Evolutionary conservation across 768 basidiomycete species (phyloP), one percentile per base, ranked within the genome.

Genomic region (Boletales sp.): DNA sequence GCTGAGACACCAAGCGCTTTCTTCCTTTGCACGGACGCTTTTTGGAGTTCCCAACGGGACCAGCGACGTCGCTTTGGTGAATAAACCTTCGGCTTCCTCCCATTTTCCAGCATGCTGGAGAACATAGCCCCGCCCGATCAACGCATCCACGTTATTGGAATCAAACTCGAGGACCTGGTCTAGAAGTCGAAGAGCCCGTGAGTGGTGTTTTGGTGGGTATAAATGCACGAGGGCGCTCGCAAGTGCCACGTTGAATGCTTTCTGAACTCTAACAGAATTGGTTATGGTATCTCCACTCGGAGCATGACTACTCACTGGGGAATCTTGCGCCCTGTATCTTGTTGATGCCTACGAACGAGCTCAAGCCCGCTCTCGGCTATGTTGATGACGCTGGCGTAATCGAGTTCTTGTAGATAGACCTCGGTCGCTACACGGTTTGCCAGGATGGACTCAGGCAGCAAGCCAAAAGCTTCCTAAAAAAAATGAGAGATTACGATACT

Each of bases 141-240:
- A 73, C 24, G 82, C 83, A 12, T 75, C 65, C 9, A 81, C 69
- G 57, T 92, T 86, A 44, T 78, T 59, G 0, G 87, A 81, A 35
- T 85, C 81, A 31, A 75, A 69, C 2, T 70, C 57, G 1, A 98
- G 78, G 14, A 95, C 76, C 5, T 84, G 81, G 30, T 88, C 81
- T 18, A 97, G 74, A 10, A 97, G 75, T 15, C 77, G 71, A 21
- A 86, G 71, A 2, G 97, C 95, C 45, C 86, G 82, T 11, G 72
- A 57, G 63, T 98, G 95, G 58, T 97, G 87, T 59, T 94, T 94
- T 0, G 95, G 95, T 27, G 94, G 84, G 65, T 82, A 90, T 43
- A 88, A 75, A 60, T 97, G 87, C 4, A 92, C 87, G 14, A 97
- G 76, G 5, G 90, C 82, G 0, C 82, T 85, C 2, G 83, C 86